Evolutionary conservation across 306 rosid species (phyloP).

Genomic region (Cucurbita moschata): DNA sequence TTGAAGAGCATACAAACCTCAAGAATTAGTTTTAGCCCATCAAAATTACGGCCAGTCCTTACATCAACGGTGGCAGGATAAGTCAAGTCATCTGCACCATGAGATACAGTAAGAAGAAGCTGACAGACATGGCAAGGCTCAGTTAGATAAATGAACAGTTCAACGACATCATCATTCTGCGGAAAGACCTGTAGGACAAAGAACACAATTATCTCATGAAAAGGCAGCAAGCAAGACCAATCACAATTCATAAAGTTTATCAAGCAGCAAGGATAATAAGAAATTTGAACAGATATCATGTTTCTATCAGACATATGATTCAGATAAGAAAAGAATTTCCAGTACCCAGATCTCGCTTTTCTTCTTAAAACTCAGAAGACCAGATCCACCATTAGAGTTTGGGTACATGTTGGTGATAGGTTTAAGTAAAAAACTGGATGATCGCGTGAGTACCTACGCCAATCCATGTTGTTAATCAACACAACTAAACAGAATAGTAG

Average conservation of each 20-base stretch:
- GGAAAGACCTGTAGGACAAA: slow-evolving; percentile 66
- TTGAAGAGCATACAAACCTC: slow-evolving; percentile 48
- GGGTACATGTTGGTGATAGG: slow-evolving; percentile 71
- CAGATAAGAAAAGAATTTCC: slow-evolving; percentile 9
- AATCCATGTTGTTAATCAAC: slow-evolving; percentile 10
- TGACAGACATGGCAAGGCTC: slow-evolving; percentile 98
- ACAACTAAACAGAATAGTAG: neutral
- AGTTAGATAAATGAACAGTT: slow-evolving; percentile 79
- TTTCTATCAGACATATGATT: slow-evolving; percentile 6
- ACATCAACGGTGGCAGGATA: slow-evolving; percentile 93
- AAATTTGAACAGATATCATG: slow-evolving; percentile 7
- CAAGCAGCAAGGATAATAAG: neutral
- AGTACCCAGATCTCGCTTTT: slow-evolving; percentile 78
- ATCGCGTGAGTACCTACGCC: slow-evolving; percentile 75
- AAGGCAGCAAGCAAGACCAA: neutral
- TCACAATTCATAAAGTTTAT: neutral
- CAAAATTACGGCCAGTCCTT: slow-evolving; percentile 73
- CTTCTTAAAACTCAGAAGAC: slow-evolving; percentile 82
- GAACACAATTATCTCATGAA: slow-evolving; percentile 6
- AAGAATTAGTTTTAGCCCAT: slow-evolving; percentile 64
- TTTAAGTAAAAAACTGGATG: slow-evolving; percentile 73
- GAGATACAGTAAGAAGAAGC: slow-evolving; percentile 98
- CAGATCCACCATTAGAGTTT: slow-evolving; percentile 53
- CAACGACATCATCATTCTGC: slow-evolving; percentile 79
- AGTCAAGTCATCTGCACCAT: slow-evolving; percentile 91